Base-by-base conservation (phyloP, 2,329 filamentous ascomycete species). In the Hirsutella thompsonii region DNA sequence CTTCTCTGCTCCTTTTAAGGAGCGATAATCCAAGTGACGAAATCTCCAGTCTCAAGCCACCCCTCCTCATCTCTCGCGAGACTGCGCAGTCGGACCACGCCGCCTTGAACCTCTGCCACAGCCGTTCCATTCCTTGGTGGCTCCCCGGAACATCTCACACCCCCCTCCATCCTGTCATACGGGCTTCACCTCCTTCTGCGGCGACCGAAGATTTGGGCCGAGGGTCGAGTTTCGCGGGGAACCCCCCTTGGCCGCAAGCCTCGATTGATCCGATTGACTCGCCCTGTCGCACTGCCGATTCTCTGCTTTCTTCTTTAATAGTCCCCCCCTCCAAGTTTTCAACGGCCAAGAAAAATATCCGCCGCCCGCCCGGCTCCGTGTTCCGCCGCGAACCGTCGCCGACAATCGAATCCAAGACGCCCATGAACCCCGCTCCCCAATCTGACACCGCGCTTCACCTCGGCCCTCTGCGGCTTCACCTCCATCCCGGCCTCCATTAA, bases 401-500 rank as follows among this genome's bases (percentile, higher is more conserved):
- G 32, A 18, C 21, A 37, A 33, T 38, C 16, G 16, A 20, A 42
- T 28, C 26, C 34, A n/a, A 14, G 18, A 6, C 21, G n/a, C 29
- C 42, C 39, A 44, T 19, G 40, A 38, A 38, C 40, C 40, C 40
- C 40, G 40, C 40, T 41, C 32, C n/a, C 39, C 39, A 26, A n/a
- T n/a, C 34, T 28, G 34, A 20, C 26, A 30, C 18, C 36, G 20
- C 39, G 39, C 40, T 34, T 37, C 18, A 38, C 40, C 21, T 41
- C 48, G 45, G 48, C 45, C 37, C 42, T 44, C 40, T 35, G 44
- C 39, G 37, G 41, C 39, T 33, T 18, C 32, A 33, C 14, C 8
- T 18, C 32, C 18, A 3, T 33, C 32, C 14, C 49, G 46, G 45
- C 54, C 54, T 58, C 49, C 39, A 46, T 47, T 46, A 58, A 52